A percentile compares a stretch with the other conserved stretches of the same genome.
phyloP scores from a whole-genome alignment of 495 filamentous ascomycete species.

The Penicillium robsamsonii region DNA sequence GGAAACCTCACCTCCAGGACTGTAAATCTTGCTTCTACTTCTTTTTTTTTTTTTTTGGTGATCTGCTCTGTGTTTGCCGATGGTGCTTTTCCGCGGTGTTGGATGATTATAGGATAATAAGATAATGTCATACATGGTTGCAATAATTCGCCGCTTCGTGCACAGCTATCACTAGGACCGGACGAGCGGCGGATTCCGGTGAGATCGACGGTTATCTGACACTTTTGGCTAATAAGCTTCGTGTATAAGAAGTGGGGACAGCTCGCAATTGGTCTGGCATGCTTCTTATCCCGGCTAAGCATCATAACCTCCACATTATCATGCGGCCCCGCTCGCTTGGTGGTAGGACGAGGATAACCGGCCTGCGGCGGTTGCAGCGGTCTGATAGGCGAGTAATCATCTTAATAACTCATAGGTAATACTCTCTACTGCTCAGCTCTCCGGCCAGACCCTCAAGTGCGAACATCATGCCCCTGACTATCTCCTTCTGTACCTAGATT shows the following conservation, averaged over 20 bases:
- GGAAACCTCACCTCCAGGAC: background rate
- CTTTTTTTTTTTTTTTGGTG: background rate
- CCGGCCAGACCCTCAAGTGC: background rate
- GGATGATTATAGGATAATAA: background rate
- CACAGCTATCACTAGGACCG: slow-evolving; percentile 1
- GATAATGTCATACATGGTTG: background rate
- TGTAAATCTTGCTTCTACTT: background rate
- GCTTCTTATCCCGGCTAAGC: slow-evolving; percentile 8
- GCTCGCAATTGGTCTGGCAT: background rate
- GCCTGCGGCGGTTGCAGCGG: background rate
- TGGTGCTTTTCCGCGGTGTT: background rate
- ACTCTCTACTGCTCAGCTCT: background rate
- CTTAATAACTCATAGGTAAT: background rate
- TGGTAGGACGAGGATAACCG: background rate
- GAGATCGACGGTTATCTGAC: slow-evolving; percentile 4
- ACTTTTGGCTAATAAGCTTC: background rate
- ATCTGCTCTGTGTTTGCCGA: background rate
- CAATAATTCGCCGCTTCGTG: background rate
- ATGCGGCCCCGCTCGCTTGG: background rate
- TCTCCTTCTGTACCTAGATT: background rate
- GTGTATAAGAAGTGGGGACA: background rate
- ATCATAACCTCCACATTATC: background rate
- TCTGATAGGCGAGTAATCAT: background rate
- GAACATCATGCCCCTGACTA: background rate
- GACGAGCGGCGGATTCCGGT: slow-evolving; percentile 13